Base-by-base conservation (phyloP, 148 eudicot species). In the Fagopyrum homotropicum region DNA sequence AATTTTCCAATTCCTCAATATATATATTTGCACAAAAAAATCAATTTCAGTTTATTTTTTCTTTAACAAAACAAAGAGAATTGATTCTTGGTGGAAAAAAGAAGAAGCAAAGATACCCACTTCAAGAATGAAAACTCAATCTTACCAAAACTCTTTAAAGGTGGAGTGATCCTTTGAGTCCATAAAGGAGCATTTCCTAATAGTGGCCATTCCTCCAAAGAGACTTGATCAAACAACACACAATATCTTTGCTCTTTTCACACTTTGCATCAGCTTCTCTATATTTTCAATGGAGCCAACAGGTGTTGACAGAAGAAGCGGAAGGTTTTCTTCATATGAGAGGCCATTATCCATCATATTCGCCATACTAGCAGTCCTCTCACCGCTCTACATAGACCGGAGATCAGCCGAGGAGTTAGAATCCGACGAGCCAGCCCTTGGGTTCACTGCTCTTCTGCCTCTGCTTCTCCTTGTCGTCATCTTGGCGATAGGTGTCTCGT, bases 331-430 rank as follows among this genome's bases (percentile, higher is more conserved):
- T 54, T 85, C 90, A 17, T 81, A 81, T 26, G 83, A 74, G 75
- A 88, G 84, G 80, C 73, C 89, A 45, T 52, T 83, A 11, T 87
- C 80, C 59, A 83, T 92, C 44, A 48, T 81, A 66, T 80, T 92
- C 29, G 72, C 86, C 46, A 74, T 90, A 64, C 43, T 89, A 8
- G 92, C 91, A 5, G 85, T 90, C 7, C 30, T 90, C 69, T 92
- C 97, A 30, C 94, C 97, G 15, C 86, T 92, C 64, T 88, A 88
- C 77, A 83, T 92, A 6, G 91, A 90, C 73, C 72, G 79, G 29
- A 77, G 80, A 68, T 51, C 75, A 8, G 61, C 16, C 1, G 47
- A 45, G 4, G 90, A 86, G 56, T 56, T 7, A 0, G 93, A 91
- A 79, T 77, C 75, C 0, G 95, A 89, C 0, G 88, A 83, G 47